Conservation (phyloP, 2,329 filamentous ascomycete genomes). For the Cladosporium sp. region DNA sequence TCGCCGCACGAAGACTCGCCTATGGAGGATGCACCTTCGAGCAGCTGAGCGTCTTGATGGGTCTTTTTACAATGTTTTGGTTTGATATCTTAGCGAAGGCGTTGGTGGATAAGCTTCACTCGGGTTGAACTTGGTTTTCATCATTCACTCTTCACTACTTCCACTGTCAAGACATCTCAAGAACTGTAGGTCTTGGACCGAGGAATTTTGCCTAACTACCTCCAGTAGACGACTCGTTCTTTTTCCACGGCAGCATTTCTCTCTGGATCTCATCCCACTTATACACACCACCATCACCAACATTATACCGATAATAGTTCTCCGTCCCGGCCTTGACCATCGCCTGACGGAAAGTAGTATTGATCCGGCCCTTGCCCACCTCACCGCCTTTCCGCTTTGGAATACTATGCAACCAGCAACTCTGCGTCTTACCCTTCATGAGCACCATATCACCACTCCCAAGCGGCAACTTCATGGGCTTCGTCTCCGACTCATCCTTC, state of each 20-base stretch:
- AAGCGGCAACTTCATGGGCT: slow-evolving; percentile 51
- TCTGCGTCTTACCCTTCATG: slow-evolving; percentile 72
- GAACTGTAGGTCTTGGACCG: too few relatives aligned
- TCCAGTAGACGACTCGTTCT: too few relatives aligned
- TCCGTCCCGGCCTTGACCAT: slow-evolving; percentile 69
- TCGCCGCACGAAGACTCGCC: slow-evolving; percentile 10
- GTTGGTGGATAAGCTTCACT: slow-evolving; percentile 13
- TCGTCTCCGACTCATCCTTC: slow-evolving; percentile 31
- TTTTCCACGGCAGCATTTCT: slow-evolving; percentile 43
- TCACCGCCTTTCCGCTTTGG: slow-evolving; percentile 66
- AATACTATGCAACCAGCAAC: slow-evolving; percentile 72
- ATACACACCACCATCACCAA: slow-evolving; percentile 65
- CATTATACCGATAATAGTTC: slow-evolving; percentile 83
- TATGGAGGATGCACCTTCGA: slow-evolving; percentile 7
- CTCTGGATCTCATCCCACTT: slow-evolving; percentile 58
- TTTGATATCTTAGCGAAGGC: slow-evolving; percentile 16
- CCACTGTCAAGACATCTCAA: background rate
- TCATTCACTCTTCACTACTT: background rate
- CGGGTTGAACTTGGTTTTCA: background rate
- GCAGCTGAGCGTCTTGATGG: background rate
- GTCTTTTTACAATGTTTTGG: background rate
- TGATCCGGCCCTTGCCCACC: slow-evolving; percentile 59
- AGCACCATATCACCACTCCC: slow-evolving; percentile 72
- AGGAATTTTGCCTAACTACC: background rate
- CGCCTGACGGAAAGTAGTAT: slow-evolving; percentile 73